Percentiles rank a stretch among this genome's conserved stretches.
phyloP scores from a whole-genome alignment of 805 yeast species.

The Myxozyma geophila region DNA sequence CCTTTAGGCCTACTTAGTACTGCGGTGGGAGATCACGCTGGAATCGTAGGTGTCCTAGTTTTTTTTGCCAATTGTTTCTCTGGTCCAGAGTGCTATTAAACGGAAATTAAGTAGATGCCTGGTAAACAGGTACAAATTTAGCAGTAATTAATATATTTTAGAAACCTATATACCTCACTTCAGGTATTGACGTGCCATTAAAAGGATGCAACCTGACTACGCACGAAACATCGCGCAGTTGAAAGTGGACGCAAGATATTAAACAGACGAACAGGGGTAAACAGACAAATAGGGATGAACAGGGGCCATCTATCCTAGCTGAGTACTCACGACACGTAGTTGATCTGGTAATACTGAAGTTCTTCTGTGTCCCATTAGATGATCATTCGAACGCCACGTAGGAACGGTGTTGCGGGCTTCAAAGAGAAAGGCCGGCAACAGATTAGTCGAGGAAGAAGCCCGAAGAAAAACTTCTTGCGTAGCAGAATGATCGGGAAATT shows the following conservation, averaged over 20 bases:
- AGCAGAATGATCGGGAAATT: background rate
- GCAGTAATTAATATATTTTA: too few relatives aligned
- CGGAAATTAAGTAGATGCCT: too few relatives aligned
- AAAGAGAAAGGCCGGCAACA: background rate
- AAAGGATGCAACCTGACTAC: too few relatives aligned
- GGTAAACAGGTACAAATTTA: too few relatives aligned
- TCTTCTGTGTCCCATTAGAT: constrained; percentile 1
- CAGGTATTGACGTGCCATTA: too few relatives aligned
- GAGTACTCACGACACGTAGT: background rate
- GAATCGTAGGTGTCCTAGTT: background rate
- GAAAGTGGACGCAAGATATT: background rate
- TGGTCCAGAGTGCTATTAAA: background rate
- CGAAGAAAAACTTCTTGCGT: background rate
- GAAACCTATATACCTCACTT: too few relatives aligned
- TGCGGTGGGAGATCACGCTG: background rate
- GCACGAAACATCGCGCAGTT: background rate
- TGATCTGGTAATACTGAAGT: constrained; percentile 8
- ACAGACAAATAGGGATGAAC: background rate
- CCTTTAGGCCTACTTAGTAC: too few relatives aligned
- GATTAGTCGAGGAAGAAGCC: background rate
- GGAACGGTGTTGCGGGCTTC: too few relatives aligned
- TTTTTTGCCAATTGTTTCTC: too few relatives aligned
- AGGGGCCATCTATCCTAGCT: background rate
- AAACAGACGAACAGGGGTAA: background rate
- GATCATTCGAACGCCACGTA: background rate